phyloP scores from a whole-genome alignment of 2,329 filamentous ascomycete genomes.

The Xylariaceae sp. region DNA sequence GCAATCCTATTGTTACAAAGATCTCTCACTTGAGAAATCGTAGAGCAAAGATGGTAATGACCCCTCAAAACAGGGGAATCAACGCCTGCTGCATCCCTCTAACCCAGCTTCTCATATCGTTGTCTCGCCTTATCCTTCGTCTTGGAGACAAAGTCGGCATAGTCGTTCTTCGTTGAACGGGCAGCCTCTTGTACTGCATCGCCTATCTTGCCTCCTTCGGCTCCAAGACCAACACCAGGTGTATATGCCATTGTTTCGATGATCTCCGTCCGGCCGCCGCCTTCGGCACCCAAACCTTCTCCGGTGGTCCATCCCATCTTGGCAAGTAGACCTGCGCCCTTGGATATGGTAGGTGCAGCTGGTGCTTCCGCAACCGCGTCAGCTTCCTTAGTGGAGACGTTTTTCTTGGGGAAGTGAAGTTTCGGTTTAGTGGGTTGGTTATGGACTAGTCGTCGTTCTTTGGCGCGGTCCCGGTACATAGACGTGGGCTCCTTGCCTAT shows the following conservation, averaged over 20 bases:
- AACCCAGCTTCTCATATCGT: constrained; percentile 54
- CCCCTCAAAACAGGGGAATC: not conserved
- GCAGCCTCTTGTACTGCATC: constrained; percentile 61
- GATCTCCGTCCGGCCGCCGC: constrained; percentile 57
- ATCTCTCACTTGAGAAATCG: no score
- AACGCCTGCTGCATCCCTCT: not conserved
- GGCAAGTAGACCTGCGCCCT: constrained; percentile 61
- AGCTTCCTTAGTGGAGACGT: constrained; percentile 31
- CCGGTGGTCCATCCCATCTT: constrained; percentile 70
- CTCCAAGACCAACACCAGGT: constrained; percentile 64
- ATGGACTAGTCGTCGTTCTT: constrained; percentile 58
- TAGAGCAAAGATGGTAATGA: no score
- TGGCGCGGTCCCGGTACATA: constrained; percentile 61
- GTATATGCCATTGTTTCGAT: constrained; percentile 61
- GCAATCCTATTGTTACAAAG: no score
- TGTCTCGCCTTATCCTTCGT: constrained; percentile 63
- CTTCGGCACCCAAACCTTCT: constrained; percentile 58
- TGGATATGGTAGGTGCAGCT: constrained; percentile 44
- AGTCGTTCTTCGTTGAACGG: constrained; percentile 54
- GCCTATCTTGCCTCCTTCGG: constrained; percentile 63
- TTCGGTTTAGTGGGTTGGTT: constrained; percentile 54
- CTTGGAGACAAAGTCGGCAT: constrained; percentile 57
- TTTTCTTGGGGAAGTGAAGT: constrained; percentile 28
- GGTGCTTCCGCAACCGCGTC: constrained; percentile 35
- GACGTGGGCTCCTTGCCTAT: constrained; percentile 33